Conservation (phyloP, 345 rosid species). For the Hibiscus syriacus region DNA sequence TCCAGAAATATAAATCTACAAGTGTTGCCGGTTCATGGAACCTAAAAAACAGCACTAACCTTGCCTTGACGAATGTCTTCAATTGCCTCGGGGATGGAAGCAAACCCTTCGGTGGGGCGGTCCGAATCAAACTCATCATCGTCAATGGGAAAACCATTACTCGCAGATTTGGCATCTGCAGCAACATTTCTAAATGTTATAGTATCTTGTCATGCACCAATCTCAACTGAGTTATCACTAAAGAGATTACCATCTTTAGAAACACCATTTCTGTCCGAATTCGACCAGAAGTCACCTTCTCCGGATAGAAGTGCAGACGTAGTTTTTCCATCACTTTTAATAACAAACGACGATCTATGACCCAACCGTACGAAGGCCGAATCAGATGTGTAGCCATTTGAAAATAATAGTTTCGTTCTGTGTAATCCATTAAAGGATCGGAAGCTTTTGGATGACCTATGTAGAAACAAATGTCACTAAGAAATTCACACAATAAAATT, state of each 20-base stretch:
- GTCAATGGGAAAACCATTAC: constrained; percentile 37
- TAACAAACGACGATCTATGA: constrained; percentile 23
- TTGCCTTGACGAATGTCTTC: constrained; percentile 89
- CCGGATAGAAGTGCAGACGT: constrained; percentile 52
- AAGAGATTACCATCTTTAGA: constrained; percentile 19
- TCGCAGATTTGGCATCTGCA: constrained; percentile 31
- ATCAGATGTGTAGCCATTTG: constrained; percentile 22
- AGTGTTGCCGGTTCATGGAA: not conserved
- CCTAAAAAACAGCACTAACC: constrained; percentile 34
- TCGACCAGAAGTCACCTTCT: constrained; percentile 46
- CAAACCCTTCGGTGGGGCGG: constrained; percentile 61
- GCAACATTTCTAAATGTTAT: constrained; percentile 35
- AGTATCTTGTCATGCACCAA: constrained; percentile 31
- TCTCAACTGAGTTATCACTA: constrained; percentile 20
- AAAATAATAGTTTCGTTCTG: constrained; percentile 14
- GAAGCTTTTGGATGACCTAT: constrained; percentile 33
- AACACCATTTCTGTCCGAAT: constrained; percentile 27
- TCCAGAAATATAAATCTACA: not conserved
- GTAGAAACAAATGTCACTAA: constrained; percentile 14
- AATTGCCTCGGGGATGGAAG: constrained; percentile 76
- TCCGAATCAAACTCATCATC: constrained; percentile 69
- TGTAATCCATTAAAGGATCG: constrained; percentile 35
- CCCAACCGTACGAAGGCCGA: constrained; percentile 19
- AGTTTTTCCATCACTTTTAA: constrained; percentile 30
- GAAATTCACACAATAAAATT: not conserved